A percentile compares a stretch with the other conserved stretches of the same genome.
Conservation (phyloP, 495 filamentous ascomycete genomes). For the Aspergillus coremiiformis region DNA sequence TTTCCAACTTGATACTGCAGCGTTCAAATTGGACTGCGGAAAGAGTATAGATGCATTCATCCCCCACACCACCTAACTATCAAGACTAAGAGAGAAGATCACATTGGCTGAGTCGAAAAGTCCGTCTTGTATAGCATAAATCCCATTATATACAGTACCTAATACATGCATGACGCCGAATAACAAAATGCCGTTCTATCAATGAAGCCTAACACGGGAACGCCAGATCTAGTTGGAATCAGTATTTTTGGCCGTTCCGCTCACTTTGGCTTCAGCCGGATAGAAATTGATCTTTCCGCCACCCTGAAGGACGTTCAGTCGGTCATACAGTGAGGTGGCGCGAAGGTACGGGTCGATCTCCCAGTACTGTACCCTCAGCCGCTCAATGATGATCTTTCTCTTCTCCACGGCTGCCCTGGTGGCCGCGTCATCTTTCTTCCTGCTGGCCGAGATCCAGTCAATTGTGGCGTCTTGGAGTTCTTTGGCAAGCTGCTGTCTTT, state of each 20-base stretch:
- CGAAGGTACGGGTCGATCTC: conserved; percentile 67
- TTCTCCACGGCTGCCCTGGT: conserved; percentile 47
- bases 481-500: conserved; percentile 53
- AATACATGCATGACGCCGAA: background rate
- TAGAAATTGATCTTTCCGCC: conserved; percentile 67
- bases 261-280: conserved; percentile 27
- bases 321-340: conserved; percentile 66
- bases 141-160: conserved; percentile 1
- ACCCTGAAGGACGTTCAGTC: conserved; percentile 57
- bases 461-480: conserved; percentile 64
- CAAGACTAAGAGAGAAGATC: background rate
- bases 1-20: background rate
- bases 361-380: conserved; percentile 77
- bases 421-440: conserved; percentile 39
- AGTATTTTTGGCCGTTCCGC: conserved; percentile 10
- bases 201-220: background rate
- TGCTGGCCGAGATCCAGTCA: conserved; percentile 53
- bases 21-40: background rate
- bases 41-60: background rate
- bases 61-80: no score
- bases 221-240: conserved; percentile 11
- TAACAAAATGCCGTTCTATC: conserved; percentile 1
- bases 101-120: background rate
- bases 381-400: conserved; percentile 51
- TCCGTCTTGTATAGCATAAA: background rate